A percentile compares a stretch with the other conserved stretches of the same genome.
These are phyloP conservation scores for Moringa oleifera DNA, from an alignment of 345 rosid genomes.

Conservation along the genomic window DNA sequence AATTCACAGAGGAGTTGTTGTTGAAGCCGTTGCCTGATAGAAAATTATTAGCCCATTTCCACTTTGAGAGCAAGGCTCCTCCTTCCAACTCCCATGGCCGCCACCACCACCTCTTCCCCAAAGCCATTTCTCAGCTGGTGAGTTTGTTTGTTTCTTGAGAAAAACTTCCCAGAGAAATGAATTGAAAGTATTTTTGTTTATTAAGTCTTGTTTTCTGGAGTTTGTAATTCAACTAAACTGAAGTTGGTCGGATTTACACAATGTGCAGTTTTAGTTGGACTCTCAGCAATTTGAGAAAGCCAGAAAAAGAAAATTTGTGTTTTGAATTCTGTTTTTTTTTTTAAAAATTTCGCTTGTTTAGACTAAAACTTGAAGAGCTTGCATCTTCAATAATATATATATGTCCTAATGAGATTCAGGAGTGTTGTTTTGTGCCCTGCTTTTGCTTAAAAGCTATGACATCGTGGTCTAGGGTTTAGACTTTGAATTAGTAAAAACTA, in stretches of 20 bases:
- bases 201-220: conserved; percentile 6
- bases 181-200: background rate
- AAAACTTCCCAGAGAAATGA: conserved; percentile 1
- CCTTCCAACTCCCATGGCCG: conserved; percentile 61
- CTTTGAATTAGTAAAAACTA: background rate
- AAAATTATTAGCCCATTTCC: conserved; percentile 79
- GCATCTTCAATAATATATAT: too few relatives aligned
- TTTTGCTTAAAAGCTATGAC: background rate
- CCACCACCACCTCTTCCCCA: conserved; percentile 95
- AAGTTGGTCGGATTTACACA: conserved; percentile 7
- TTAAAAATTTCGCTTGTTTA: too few relatives aligned
- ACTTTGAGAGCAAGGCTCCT: conserved; percentile 64
- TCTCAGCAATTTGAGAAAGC: background rate
- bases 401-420: too few relatives aligned
- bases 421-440: too few relatives aligned
- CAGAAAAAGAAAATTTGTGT: background rate
- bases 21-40: conserved; percentile 86
- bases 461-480: background rate
- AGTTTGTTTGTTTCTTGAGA: background rate
- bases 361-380: too few relatives aligned
- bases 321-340: background rate
- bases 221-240: conserved; percentile 2
- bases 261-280: conserved; percentile 1
- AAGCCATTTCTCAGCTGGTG: conserved; percentile 94
- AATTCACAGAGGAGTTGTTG: conserved; percentile 65